These are phyloP conservation scores for Penicillium soppii DNA, from an alignment of 495 filamentous ascomycete species.

Conservation along the genomic window DNA sequence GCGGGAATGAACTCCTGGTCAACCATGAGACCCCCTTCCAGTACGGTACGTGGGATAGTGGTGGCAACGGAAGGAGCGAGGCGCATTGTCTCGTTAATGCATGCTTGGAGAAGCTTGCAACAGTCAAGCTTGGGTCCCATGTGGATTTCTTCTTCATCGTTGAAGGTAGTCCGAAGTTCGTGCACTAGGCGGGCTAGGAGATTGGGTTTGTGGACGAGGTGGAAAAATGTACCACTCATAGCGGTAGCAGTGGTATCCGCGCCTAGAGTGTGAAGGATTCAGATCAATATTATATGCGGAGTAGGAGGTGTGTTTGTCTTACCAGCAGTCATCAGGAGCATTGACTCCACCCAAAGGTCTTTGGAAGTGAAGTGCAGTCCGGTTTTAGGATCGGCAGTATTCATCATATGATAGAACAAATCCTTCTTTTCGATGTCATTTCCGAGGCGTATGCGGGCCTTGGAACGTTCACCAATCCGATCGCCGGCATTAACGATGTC, in stretches of 20 bases:
- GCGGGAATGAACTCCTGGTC: conserved; percentile 54
- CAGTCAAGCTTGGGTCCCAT: conserved; percentile 40
- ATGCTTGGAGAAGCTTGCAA: conserved; percentile 34
- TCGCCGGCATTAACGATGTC: conserved; percentile 23
- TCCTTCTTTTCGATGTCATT: conserved; percentile 48
- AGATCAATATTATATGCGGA: conserved; percentile 10
- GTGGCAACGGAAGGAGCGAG: conserved; percentile 64
- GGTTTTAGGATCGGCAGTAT: conserved; percentile 59
- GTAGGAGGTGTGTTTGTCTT: neutral
- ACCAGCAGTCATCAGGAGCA: conserved; percentile 41
- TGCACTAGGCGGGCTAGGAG: conserved; percentile 33
- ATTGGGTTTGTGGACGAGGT: conserved; percentile 57
- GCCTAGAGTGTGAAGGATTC: conserved; percentile 36
- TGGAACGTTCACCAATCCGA: conserved; percentile 38
- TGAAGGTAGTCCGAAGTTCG: conserved; percentile 52
- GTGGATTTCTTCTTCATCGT: conserved; percentile 50
- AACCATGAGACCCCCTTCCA: conserved; percentile 58
- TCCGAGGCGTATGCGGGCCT: conserved; percentile 23
- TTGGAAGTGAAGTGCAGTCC: conserved; percentile 52
- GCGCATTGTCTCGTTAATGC: conserved; percentile 73
- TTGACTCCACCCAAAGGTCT: conserved; percentile 60
- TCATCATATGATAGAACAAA: conserved; percentile 59
- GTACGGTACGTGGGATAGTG: conserved; percentile 60
- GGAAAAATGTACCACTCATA: conserved; percentile 65
- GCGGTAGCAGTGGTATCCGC: conserved; percentile 64